Base-by-base conservation (phyloP, 768 basidiomycete species). In the Serendipita sp. region DNA sequence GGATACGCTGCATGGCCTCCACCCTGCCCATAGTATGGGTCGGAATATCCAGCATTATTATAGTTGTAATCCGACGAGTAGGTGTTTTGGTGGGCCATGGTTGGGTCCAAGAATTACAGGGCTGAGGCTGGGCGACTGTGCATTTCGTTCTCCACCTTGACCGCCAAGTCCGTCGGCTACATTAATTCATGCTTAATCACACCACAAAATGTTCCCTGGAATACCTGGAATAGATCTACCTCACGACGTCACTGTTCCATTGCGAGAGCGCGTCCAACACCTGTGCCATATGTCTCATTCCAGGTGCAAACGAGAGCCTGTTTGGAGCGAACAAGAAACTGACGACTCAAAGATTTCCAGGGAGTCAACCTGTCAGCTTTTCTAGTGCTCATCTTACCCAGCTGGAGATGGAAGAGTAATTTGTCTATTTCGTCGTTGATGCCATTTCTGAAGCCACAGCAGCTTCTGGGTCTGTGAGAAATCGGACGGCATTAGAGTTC, bases 401-500 rank as follows among this genome's bases (percentile, higher is more conserved):
- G 70, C 77, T 98, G 43, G 90, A 95, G 73, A 75, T 74, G 17
- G 81, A 86, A 76, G 91, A 98, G 93, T 94, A 72, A 65, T n/a
- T n/a, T n/a, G 70, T 81, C 76, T 3, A 30, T 26, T 53, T 34
- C 43, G 53, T 51, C 4, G 64, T 1, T 51, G 51, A 31, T 44
- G 2, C 17, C 51, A 17, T 45, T 38, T 0, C 14, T 38, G 42
- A 42, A 16, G 9, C 3, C 41, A 50, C 24, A 28, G 51, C 70
- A 97, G 94, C 71, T 99, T 88, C 73, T 99, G 95, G 95, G 96
- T 99, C 44, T 96, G 93, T 75, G 96, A 99, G 76, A 98, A 98
- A 76, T 95, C 91, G 13, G 96, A 98, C 70, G 96, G 96, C 13
- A 71, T 99, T 60, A 83, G 96, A 38, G 89, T 98, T 42, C 77